phyloP scores from a whole-genome alignment of 352 stramenopile genomes.

The Phytophthora hibernalis region DNA sequence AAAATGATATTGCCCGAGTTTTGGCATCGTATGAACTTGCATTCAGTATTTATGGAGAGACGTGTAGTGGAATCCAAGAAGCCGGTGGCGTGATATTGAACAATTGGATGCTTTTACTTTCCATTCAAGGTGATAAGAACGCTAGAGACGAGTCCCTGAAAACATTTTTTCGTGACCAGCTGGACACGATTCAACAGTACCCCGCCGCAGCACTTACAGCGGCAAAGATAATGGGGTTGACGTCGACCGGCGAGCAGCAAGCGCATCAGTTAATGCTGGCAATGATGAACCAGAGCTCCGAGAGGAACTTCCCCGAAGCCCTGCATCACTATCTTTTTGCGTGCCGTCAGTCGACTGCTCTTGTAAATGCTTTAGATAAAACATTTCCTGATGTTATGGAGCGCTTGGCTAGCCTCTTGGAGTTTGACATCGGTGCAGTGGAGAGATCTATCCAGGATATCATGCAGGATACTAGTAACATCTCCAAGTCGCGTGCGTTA shows the following conservation, averaged over 20 bases:
- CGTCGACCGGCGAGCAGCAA: slow-evolving; percentile 8
- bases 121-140: slow-evolving; percentile 12
- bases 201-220: slow-evolving; percentile 38
- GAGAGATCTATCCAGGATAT: slow-evolving; percentile 41
- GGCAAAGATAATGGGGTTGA: slow-evolving; percentile 30
- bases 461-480: slow-evolving; percentile 34
- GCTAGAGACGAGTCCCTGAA: slow-evolving; percentile 24
- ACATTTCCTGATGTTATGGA: slow-evolving; percentile 42
- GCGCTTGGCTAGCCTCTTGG: slow-evolving; percentile 35
- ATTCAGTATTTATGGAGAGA: slow-evolving; percentile 27
- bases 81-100: slow-evolving; percentile 36
- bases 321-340: slow-evolving; percentile 50
- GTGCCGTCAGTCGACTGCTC: slow-evolving; percentile 27
- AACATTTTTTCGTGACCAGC: slow-evolving; percentile 37
- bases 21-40: slow-evolving; percentile 36
- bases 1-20: slow-evolving; percentile 17
- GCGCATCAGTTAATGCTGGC: slow-evolving; percentile 36
- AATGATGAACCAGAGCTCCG: slow-evolving; percentile 36
- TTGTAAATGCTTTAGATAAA: slow-evolving; percentile 38
- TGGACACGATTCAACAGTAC: slow-evolving; percentile 28
- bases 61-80: slow-evolving; percentile 11
- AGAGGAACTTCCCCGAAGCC: slow-evolving; percentile 31
- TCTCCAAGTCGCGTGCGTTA: slow-evolving; percentile 40
- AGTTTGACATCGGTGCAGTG: slow-evolving; percentile 30
- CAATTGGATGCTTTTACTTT: slow-evolving; percentile 54